Base-by-base conservation (phyloP, 345 rosid genomes). In the Mercurialis annua region DNA sequence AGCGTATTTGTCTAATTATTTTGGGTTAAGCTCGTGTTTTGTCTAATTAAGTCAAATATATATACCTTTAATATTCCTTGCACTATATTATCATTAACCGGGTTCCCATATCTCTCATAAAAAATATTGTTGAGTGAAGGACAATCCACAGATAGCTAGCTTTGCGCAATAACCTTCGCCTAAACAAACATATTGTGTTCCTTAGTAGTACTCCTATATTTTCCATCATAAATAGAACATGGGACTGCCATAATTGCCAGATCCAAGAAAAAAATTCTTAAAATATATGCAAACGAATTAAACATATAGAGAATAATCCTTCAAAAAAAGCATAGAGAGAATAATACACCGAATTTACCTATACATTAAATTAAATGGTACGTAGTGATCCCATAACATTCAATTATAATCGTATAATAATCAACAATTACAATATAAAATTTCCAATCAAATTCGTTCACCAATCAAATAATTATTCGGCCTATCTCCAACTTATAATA, bases 181-280 rank as follows among this genome's bases (percentile, higher is more conserved):
- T 55, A 30, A 55, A 29, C 10, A 55, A n/a, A 29, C 27, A 55
- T 30, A 5, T 55, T n/a, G 12, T 55, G 60, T 55, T 30, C 40
- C 60, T 55, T 30, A 11, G 29, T 33, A n/a, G 59, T 47, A 63
- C 55, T 48, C 27, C 46, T 58, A 62, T 61, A 14, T 46, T 62
- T 30, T 68, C 52, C 55, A 17, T 48, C 18, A 34, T 4, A 60
- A 53, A 33, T 30, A 50, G 66, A 67, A 65, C 52, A 73, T 40
- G 70, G 66, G 52, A 40, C 61, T 64, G 69, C 70, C 67, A 61
- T 62, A 15, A 43, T 51, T 67, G n/a, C 64, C 66, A 15, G 81
- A 81, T 78, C 82, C 81, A 71, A 76, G 77, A 73, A 47, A 55
- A n/a, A 26, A 48, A 60, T 65, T 12, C 62, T 64, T 62, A 33